Evolutionary conservation across 306 rosid genomes (phyloP).

Genomic region (Malus orientalis): DNA sequence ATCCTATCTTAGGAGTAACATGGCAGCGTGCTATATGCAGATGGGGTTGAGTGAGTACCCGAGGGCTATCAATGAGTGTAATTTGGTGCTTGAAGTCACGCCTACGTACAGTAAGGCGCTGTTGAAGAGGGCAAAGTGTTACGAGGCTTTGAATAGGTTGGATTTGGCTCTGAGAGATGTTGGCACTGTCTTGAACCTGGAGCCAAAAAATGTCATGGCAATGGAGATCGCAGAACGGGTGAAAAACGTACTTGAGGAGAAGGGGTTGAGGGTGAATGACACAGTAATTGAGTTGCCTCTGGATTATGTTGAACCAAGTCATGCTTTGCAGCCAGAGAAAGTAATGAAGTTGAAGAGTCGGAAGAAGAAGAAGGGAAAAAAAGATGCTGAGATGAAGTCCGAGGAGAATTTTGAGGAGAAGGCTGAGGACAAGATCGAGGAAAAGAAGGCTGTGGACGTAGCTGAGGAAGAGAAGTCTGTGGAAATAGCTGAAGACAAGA

Average conservation of each 20-base stretch:
- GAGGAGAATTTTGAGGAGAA: constrained; percentile 1
- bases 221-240: constrained; percentile 64
- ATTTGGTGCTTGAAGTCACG: constrained; percentile 79
- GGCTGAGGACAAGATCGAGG: constrained; percentile 17
- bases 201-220: constrained; percentile 80
- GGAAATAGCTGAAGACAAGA: constrained; percentile 33
- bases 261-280: constrained; percentile 55
- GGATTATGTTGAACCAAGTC: constrained; percentile 57
- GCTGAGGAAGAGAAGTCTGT: constrained; percentile 1
- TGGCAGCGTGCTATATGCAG: constrained; percentile 96
- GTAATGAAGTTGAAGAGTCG: constrained; percentile 44
- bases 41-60: constrained; percentile 82
- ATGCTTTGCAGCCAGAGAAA: constrained; percentile 18
- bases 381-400: constrained; percentile 12
- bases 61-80: constrained; percentile 76
- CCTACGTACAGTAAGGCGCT: constrained; percentile 79
- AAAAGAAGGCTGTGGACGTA: constrained; percentile 17
- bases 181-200: constrained; percentile 48
- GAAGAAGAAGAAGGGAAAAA: constrained; percentile 60
- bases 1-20: constrained; percentile 73
- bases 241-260: constrained; percentile 49
- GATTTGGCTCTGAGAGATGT: constrained; percentile 84
- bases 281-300: constrained; percentile 59
- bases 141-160: constrained; percentile 73
- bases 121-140: constrained; percentile 89